phyloP scores from a whole-genome alignment of 2,329 filamentous ascomycete genomes.

The Diaporthe aspalathi region DNA sequence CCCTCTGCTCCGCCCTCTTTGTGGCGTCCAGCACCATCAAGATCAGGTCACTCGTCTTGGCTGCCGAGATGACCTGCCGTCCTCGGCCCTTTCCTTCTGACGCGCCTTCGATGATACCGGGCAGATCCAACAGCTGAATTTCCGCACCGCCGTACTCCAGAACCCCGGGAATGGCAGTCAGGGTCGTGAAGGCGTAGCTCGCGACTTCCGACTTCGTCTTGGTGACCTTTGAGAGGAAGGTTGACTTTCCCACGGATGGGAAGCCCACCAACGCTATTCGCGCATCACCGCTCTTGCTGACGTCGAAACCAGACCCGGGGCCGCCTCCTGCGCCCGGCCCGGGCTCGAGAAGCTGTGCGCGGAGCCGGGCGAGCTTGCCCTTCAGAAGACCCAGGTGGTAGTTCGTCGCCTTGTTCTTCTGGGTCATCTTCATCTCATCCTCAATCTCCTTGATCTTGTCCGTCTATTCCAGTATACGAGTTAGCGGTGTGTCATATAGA shows the following conservation, averaged over 20 bases:
- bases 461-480: constrained; percentile 57
- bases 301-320: constrained; percentile 87
- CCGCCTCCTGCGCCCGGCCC: constrained; percentile 81
- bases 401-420: constrained; percentile 81
- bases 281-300: constrained; percentile 96
- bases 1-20: constrained; percentile 92
- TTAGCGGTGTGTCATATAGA: not conserved
- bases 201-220: constrained; percentile 97
- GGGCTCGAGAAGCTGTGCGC: constrained; percentile 94
- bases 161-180: constrained; percentile 97
- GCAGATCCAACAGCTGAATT: constrained; percentile 96
- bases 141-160: constrained; percentile 98
- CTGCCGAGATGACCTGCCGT: constrained; percentile 95
- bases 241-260: constrained; percentile 98
- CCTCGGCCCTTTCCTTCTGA: constrained; percentile 95
- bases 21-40: constrained; percentile 98
- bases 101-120: constrained; percentile 97
- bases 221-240: constrained; percentile 98
- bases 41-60: constrained; percentile 97
- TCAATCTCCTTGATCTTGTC: constrained; percentile 99
- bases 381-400: constrained; percentile 98
- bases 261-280: constrained; percentile 98
- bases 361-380: constrained; percentile 95
- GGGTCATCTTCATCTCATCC: constrained; percentile 98
- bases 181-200: constrained; percentile 95